Evolutionary conservation across 2,329 filamentous ascomycete genomes (phyloP), one percentile per base, ranked within the genome.

Genomic region (Colletotrichum echinochloae): DNA sequence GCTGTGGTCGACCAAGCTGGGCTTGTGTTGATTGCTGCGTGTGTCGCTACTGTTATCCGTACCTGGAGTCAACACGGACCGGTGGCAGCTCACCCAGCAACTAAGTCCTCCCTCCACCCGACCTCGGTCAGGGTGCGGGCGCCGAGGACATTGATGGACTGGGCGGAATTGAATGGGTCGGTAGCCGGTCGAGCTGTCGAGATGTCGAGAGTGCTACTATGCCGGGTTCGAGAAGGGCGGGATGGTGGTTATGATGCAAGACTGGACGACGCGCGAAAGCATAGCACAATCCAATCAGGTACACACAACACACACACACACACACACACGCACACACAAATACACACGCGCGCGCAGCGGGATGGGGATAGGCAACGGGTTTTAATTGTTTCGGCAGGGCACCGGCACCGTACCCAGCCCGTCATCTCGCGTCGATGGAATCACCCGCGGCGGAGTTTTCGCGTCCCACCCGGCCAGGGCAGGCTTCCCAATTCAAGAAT

Each of bases 71-170:
- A 30, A 65, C 77, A 79, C 79, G 76, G 81, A 82, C 79, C 78
- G 82, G 75, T 76, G 81, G 73, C 80, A 81, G 77, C 80, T 82
- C 73, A 79, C 78, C 67, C 70, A 79, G 77, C 74, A 74, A 65
- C 69, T 69, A n/a, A n/a, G n/a, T n/a, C n/a, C 65, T 60, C 65
- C 67, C 67, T 56, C 68, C 68, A 55, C 70, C 52, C 60, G 48
- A 69, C 54, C 68, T 63, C 26, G 41, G 51, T 67, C 64, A 70
- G 52, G 46, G 72, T 70, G 64, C 44, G 57, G 44, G n/a, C 41
- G 56, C 49, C 67, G 59, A 70, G 52, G 51, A 59, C 67, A 70
- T 70, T 66, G 67, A 70, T 46, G 67, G 57, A 41, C 35, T n/a
- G 41, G n/a, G 18, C 28, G 30, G 44, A 44, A 3, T 44, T 16